Evolutionary conservation across 2,329 filamentous ascomycete species (phyloP).

Genomic region (Arthrobotrys megalospora): DNA sequence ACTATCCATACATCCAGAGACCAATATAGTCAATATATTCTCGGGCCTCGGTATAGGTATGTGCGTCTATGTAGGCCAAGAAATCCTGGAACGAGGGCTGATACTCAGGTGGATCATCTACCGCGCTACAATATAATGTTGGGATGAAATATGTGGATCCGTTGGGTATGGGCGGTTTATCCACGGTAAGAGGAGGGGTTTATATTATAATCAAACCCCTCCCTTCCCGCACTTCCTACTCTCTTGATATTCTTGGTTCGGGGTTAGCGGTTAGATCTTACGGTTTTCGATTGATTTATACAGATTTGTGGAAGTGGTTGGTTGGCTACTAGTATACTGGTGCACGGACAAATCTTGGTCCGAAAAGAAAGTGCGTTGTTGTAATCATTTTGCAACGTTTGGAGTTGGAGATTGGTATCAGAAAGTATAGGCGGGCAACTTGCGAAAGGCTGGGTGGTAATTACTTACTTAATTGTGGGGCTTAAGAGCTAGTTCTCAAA

Average conservation of each 20-base stretch:
- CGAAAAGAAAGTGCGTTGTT: conserved; percentile 6
- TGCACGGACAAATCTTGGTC: no score
- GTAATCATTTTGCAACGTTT: conserved; percentile 20
- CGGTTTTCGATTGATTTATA: no score
- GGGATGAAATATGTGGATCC: not conserved
- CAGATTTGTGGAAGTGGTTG: no score
- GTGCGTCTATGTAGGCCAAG: conserved; percentile 8
- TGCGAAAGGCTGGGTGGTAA: no score
- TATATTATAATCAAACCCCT: no score
- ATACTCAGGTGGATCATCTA: not conserved
- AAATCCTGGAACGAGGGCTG: not conserved
- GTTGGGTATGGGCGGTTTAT: not conserved
- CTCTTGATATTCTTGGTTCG: no score
- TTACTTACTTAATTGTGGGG: no score
- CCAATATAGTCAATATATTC: not conserved
- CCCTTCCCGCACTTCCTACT: no score
- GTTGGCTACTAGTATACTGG: no score
- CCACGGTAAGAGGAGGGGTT: not conserved
- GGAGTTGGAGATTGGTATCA: not conserved
- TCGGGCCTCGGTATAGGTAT: conserved; percentile 5
- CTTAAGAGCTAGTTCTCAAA: no score
- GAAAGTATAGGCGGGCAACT: not conserved
- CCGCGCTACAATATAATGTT: no score
- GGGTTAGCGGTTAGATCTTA: no score
- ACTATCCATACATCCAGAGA: not conserved